Base-by-base conservation (phyloP, 2,329 filamentous ascomycete genomes). In the Penicillium vulpinum region DNA sequence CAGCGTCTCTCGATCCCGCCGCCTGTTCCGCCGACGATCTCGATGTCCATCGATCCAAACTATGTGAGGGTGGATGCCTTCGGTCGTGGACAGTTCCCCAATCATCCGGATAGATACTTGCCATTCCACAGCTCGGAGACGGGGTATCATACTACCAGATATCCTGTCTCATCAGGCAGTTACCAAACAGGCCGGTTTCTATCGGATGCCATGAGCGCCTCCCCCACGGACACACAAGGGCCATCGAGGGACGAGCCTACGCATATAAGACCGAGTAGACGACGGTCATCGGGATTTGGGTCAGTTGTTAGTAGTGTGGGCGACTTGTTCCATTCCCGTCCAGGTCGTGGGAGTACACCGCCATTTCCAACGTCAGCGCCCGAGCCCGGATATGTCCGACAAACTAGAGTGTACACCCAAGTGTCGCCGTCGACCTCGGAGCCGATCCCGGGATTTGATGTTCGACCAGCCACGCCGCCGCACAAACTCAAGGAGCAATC, bases 1-100 rank as follows among this genome's bases (percentile, higher is more conserved):
- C 70, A 75, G 55, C 62, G 73, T 18, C 58, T 56, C 6, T 41
- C 47, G 7, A 31, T 40, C 26, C 24, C 53, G 5, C 39, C 47
- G 11, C 31, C 40, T 21, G 33, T 56, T n/a, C 39, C 39, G 4
- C 24, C 39, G 16, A 28, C 47, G 4, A 33, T 61, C 18, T 53
- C 51, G 10, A 43, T 54, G 40, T 36, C 59, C 2, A 48, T 59
- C 13, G 50, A 57, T 16, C 43, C 41, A 5, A 47, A 10, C 10
- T 51, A 51, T 38, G 31, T 5, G 10, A 33, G 5, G 5, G 6
- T 21, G 16, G 8, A 33, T 4, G 4, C 21, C 1, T 18, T 31
- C 18, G 24, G 39, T 16, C 46, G 11, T 3, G 33, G 9, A 3
- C 24, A 46, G 38, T 13, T 11, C 10, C 18, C 41, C 13, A 4